These are phyloP conservation scores for Pontederia paniculata DNA, from an alignment of 176 grass and related monocot species.

Conservation along the genomic window DNA sequence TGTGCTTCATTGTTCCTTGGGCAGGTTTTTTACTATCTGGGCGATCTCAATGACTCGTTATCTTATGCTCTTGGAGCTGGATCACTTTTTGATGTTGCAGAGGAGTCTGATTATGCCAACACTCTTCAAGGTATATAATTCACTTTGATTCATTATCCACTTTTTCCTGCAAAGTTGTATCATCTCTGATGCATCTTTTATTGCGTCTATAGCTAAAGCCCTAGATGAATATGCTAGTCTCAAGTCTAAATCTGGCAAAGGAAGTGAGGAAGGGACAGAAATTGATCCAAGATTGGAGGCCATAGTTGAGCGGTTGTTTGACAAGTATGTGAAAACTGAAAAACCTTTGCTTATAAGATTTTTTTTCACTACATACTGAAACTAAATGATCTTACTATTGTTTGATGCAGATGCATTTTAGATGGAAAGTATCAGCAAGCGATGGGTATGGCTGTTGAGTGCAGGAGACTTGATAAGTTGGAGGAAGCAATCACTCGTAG, in stretches of 20 bases:
- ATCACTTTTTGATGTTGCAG: slow-evolving; percentile 84
- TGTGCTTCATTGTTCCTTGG: background rate
- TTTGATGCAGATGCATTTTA: slow-evolving; percentile 61
- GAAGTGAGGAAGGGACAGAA: slow-evolving; percentile 44
- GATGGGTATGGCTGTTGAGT: slow-evolving; percentile 99
- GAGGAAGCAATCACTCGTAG: slow-evolving; percentile 81
- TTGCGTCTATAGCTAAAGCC: slow-evolving; percentile 61
- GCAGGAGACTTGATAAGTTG: slow-evolving; percentile 87
- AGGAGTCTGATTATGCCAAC: slow-evolving; percentile 87
- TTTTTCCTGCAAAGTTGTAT: slow-evolving; percentile 5
- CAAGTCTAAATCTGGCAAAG: slow-evolving; percentile 48
- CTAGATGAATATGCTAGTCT: slow-evolving; percentile 90
- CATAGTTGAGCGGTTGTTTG: slow-evolving; percentile 93
- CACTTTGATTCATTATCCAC: slow-evolving; percentile 11
- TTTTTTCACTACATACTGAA: background rate
- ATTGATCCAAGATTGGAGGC: slow-evolving; percentile 85
- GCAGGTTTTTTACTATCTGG: slow-evolving; percentile 98
- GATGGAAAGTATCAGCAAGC: slow-evolving; percentile 95
- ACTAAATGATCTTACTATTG: slow-evolving; percentile 18
- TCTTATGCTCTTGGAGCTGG: slow-evolving; percentile 98
- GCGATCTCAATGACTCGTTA: slow-evolving; percentile 79
- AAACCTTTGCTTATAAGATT: slow-evolving; percentile 10
- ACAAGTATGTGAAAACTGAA: slow-evolving; percentile 44
- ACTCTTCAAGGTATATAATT: slow-evolving; percentile 65
- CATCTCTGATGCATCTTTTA: slow-evolving; percentile 10